Evolutionary conservation across 495 filamentous ascomycete genomes (phyloP).

Genomic region (Neurospora pannonica): DNA sequence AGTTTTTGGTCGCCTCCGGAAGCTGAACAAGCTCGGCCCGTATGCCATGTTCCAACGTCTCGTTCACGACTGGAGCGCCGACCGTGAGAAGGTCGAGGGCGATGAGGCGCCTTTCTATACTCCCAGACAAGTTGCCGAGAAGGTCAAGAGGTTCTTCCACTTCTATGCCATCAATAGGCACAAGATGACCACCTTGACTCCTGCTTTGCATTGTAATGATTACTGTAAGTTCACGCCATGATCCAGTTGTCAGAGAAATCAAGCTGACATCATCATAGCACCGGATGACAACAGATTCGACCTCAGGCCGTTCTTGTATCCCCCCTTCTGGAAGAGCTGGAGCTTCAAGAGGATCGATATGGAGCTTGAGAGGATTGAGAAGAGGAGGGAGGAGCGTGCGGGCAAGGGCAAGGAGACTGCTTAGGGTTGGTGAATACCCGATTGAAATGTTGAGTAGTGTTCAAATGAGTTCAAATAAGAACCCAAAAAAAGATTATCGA

Average conservation of each 20-base stretch:
- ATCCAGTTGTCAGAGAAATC: not conserved
- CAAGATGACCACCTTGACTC: conserved; percentile 60
- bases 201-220: conserved; percentile 32
- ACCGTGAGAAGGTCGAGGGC: conserved; percentile 18
- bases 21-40: conserved; percentile 63
- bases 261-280: conserved; percentile 2
- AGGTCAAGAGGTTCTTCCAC: conserved; percentile 61
- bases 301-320: conserved; percentile 53
- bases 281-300: conserved; percentile 48
- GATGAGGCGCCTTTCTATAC: conserved; percentile 25
- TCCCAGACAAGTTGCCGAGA: conserved; percentile 41
- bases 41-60: conserved; percentile 62
- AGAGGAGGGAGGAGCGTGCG: conserved; percentile 21
- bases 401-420: conserved; percentile 1
- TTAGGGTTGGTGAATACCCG: not conserved
- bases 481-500: not conserved
- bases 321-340: conserved; percentile 36
- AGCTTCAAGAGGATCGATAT: conserved; percentile 46
- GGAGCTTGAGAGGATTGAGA: conserved; percentile 24
- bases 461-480: not conserved
- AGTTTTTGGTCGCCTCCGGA: conserved; percentile 44
- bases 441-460: not conserved
- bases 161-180: conserved; percentile 53
- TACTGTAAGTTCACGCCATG: conserved; percentile 14
- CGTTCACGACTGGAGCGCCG: conserved; percentile 58